Base-by-base conservation (phyloP, 1,284 basidiomycete species). In the Gomphus bonarii region DNA sequence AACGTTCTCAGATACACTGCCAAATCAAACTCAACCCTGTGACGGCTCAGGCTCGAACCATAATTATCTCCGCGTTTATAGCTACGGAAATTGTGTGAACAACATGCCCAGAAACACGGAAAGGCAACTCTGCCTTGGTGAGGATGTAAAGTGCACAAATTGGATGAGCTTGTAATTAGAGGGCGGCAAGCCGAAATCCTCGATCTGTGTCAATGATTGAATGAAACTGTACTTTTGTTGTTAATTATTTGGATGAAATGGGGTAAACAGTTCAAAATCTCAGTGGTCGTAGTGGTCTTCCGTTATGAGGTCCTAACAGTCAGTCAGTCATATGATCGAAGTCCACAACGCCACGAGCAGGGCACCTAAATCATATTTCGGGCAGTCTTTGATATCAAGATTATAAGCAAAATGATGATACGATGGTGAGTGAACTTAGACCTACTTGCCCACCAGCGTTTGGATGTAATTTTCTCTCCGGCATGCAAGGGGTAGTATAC, bases 391-490 rank as follows among this genome's bases (percentile, higher is more conserved):
- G 25, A 31, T 12, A 38, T 20, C 28, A 20, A 44, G 8, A 33
- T 54, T 7, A 48, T 55, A 36, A 25, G 40, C 14, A 25, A 40
- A 22, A 20, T 33, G 11, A 12, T 12, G 9, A 25, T 11, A 35
- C 2, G 18, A 43, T 22, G 25, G 5, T 14, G 44, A 16, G 11
- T 43, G 10, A 8, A 12, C 16, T 30, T 35, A 36, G 12, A 16
- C 63, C 12, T 56, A 62, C 63, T 60, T 25, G 58, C 22, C 63
- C 63, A 64, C 62, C 62, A 63, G 12, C 62, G 58, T 18, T 51
- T 57, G 28, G 58, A 59, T 8, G 56, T 60, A 22, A 38, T 28
- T 18, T 44, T 52, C 44, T 62, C 58, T 51, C 59, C 58, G 9
- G 58, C 55, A 31, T 59, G 59, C 4, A 63, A 35, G 1, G 63